Evolutionary conservation across 768 basidiomycete species (phyloP), one percentile per base, ranked within the genome.

Genomic region (Boletus rex-veris): DNA sequence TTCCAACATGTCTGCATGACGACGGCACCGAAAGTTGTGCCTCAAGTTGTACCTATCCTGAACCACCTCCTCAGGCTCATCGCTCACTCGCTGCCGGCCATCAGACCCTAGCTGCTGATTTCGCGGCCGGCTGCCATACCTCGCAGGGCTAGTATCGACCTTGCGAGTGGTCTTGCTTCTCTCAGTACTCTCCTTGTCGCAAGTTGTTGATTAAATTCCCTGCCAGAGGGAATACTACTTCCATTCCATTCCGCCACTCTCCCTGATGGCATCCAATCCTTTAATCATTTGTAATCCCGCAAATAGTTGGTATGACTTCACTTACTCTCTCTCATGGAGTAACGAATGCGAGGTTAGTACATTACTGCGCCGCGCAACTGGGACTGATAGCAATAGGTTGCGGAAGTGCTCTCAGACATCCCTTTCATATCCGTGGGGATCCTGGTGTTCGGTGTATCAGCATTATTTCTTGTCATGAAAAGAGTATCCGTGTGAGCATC

Each of bases 371-470:
- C n/a, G 14, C 31, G n/a, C n/a, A 49, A 18, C 33, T 11, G 5
- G 24, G 12, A 48, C 58, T 62, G 38, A 59, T 45, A 28, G 52
- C 30, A 58, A 18, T 48, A 87, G 84, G 70, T 86, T 39, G 78
- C 81, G 53, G 70, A 74, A 58, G 64, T 88, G 39, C 73, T 89
- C 42, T 72, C 80, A 16, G 84, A 86, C 57, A 81, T 89, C 50
- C 88, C 88, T 19, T 74, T 86, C 57, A 80, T 86, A 62, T 80
- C 78, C 58, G 77, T 83, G 39, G 88, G 86, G 33, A 72, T 87
- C n/a, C 70, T 86, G 64, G 78, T 78, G 21, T 80, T 88, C 50
- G 84, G 80, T 14, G 72, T 82, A 39, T 80, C 83, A 47, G 75
- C 77, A 12, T 81, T 86, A 63, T 73, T 84, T 62, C 64, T 85